Evolutionary conservation across 306 rosid species (phyloP).

Genomic region (Rosa chinensis): DNA sequence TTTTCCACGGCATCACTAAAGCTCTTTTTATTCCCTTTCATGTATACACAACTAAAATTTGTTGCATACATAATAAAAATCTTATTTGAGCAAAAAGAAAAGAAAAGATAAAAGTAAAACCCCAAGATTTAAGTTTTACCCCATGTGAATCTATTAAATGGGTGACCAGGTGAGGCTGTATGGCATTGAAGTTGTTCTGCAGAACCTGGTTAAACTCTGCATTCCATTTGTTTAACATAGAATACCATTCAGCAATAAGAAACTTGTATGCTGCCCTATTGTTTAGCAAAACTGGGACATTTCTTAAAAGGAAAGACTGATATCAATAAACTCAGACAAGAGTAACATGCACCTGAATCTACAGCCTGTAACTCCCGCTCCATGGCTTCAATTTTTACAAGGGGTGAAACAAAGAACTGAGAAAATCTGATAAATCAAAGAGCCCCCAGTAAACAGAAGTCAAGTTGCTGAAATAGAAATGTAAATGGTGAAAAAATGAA

Average conservation of each 20-base stretch:
- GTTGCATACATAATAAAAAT: conserved; percentile 18
- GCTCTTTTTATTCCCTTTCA: conserved; percentile 93
- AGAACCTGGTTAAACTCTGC: conserved; percentile 89
- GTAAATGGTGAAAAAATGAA: not conserved
- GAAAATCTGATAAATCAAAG: conserved; percentile 66
- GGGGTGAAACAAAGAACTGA: conserved; percentile 92
- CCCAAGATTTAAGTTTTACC: conserved; percentile 47
- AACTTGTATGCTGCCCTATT: conserved; percentile 29
- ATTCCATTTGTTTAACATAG: conserved; percentile 37
- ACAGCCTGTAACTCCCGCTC: conserved; percentile 95
- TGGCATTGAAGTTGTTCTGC: conserved; percentile 94
- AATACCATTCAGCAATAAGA: conserved; percentile 38
- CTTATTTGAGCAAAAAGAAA: not conserved
- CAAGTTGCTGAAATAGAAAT: not conserved
- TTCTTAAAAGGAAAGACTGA: conserved; percentile 1
- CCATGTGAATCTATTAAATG: conserved; percentile 83
- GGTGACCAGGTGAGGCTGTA: conserved; percentile 71
- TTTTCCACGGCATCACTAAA: conserved; percentile 87
- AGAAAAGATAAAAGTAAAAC: conserved; percentile 20
- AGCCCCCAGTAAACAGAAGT: conserved; percentile 14
- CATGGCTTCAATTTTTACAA: conserved; percentile 90
- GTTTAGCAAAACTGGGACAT: conserved; percentile 24
- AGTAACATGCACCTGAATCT: conserved; percentile 74
- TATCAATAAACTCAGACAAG: conserved; percentile 17
- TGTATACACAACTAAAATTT: conserved; percentile 16